A percentile compares a stretch with the other conserved stretches of the same genome.
Conservation (phyloP, 2,329 filamentous ascomycete species). For the Cladosporium velox region DNA sequence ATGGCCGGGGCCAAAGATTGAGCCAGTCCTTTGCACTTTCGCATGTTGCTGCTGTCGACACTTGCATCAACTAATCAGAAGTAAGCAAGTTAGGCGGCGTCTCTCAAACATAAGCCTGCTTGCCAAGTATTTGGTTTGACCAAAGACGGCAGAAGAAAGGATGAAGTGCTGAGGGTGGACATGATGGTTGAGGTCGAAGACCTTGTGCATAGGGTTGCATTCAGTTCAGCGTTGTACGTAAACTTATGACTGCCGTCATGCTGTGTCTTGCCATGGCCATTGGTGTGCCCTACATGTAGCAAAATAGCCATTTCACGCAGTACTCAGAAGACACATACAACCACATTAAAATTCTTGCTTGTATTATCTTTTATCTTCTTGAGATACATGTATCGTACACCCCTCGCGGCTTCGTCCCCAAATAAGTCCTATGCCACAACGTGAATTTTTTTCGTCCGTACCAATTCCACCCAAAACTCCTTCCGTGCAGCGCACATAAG, state of each 20-base stretch:
- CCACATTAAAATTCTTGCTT: not conserved
- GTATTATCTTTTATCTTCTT: conserved; percentile 2
- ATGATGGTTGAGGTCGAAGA: not conserved
- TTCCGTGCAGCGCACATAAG: not conserved
- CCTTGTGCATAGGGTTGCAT: not conserved
- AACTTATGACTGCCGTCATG: not conserved
- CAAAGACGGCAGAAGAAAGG: not conserved
- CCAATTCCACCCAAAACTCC: conserved; percentile 5
- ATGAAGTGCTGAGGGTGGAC: not conserved
- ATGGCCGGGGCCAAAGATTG: too few species aligned
- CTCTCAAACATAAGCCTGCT: not conserved
- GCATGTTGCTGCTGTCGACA: too few species aligned
- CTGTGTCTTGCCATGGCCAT: not conserved
- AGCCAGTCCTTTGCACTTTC: too few species aligned
- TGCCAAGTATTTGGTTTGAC: not conserved
- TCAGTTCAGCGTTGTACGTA: not conserved
- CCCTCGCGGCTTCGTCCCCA: not conserved
- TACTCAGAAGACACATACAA: not conserved
- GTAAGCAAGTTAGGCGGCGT: too few species aligned
- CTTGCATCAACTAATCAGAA: not conserved
- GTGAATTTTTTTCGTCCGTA: not conserved
- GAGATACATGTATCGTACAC: conserved; percentile 14
- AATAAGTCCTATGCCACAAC: conserved; percentile 4
- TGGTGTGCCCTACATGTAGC: too few species aligned
- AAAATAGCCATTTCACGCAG: not conserved